A percentile compares a stretch with the other conserved stretches of the same genome.
phyloP scores from a whole-genome alignment of 2,329 filamentous ascomycete species.

The Pseudogymnoascus sp. region DNA sequence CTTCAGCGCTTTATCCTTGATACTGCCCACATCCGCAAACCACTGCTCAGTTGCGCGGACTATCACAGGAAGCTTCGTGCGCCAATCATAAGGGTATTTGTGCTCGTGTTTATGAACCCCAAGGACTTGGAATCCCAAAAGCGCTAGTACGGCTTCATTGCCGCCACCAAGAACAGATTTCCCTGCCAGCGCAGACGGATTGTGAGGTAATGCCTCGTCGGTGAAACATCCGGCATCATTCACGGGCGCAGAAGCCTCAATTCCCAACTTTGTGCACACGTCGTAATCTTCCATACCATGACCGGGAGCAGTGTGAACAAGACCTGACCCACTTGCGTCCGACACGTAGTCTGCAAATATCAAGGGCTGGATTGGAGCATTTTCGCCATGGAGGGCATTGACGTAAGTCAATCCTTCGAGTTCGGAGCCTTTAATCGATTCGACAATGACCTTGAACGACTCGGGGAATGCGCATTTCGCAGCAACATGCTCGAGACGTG shows the following conservation, averaged over 20 bases:
- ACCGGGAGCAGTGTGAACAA: slow-evolving; percentile 92
- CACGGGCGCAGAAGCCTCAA: slow-evolving; percentile 74
- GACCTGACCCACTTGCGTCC: slow-evolving; percentile 78
- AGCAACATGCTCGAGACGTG: slow-evolving; percentile 55
- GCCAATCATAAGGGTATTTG: slow-evolving; percentile 98
- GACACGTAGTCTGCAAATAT: slow-evolving; percentile 86
- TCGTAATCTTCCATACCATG: slow-evolving; percentile 97
- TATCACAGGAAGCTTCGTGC: slow-evolving; percentile 87
- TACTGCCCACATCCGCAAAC: slow-evolving; percentile 86
- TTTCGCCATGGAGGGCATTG: slow-evolving; percentile 59
- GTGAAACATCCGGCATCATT: slow-evolving; percentile 79
- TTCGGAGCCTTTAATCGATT: slow-evolving; percentile 55
- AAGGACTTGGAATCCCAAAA: slow-evolving; percentile 61
- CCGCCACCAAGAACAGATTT: slow-evolving; percentile 66
- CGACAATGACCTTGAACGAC: slow-evolving; percentile 39
- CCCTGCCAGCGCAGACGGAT: slow-evolving; percentile 61
- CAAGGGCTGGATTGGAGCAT: slow-evolving; percentile 56
- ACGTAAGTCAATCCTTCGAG: slow-evolving; percentile 61
- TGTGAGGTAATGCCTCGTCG: slow-evolving; percentile 64
- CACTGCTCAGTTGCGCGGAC: slow-evolving; percentile 91
- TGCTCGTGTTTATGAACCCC: slow-evolving; percentile 67
- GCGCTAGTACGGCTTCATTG: slow-evolving; percentile 58
- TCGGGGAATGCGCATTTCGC: slow-evolving; percentile 34
- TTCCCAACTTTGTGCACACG: slow-evolving; percentile 62
- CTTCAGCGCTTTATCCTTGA: slow-evolving; percentile 66